Conservation (phyloP, 495 filamentous ascomycete species). For the Aspergillus sparsus region DNA sequence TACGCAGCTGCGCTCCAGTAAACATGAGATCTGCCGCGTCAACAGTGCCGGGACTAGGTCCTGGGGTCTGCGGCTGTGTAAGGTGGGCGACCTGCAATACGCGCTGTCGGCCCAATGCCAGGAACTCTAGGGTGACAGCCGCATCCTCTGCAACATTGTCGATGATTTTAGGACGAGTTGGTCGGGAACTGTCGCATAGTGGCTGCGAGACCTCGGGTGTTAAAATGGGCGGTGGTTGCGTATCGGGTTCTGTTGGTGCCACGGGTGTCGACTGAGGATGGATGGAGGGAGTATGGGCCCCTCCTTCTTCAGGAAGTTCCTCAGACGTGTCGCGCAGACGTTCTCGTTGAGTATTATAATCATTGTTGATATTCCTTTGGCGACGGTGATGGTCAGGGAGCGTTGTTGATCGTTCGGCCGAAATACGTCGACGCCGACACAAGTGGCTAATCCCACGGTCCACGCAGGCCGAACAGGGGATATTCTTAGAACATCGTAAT, state of each 20-base stretch:
- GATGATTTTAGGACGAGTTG: not conserved
- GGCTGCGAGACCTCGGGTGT: not conserved
- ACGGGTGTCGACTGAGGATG: not conserved
- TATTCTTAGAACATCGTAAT: constrained; percentile 17
- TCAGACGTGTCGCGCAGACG: not conserved
- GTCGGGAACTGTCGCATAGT: not conserved
- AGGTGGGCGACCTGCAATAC: not conserved
- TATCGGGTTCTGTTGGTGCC: not conserved
- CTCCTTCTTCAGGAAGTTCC: not conserved
- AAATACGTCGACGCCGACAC: constrained; percentile 10
- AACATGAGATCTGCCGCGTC: not conserved
- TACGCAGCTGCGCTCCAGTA: not conserved
- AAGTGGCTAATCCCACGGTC: constrained; percentile 9
- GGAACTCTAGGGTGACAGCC: constrained; percentile 18
- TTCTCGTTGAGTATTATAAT: not conserved
- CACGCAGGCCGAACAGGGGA: constrained; percentile 19
- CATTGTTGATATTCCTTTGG: too few species aligned
- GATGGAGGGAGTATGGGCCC: not conserved
- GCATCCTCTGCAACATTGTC: constrained; percentile 9
- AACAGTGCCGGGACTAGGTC: not conserved
- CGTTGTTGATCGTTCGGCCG: not conserved
- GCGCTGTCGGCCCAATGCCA: constrained; percentile 15
- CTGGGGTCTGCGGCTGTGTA: not conserved
- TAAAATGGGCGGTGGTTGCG: not conserved
- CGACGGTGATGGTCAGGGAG: too few species aligned